phyloP scores from a whole-genome alignment of 2,329 filamentous ascomycete species.

The Calonectria fujianensis region DNA sequence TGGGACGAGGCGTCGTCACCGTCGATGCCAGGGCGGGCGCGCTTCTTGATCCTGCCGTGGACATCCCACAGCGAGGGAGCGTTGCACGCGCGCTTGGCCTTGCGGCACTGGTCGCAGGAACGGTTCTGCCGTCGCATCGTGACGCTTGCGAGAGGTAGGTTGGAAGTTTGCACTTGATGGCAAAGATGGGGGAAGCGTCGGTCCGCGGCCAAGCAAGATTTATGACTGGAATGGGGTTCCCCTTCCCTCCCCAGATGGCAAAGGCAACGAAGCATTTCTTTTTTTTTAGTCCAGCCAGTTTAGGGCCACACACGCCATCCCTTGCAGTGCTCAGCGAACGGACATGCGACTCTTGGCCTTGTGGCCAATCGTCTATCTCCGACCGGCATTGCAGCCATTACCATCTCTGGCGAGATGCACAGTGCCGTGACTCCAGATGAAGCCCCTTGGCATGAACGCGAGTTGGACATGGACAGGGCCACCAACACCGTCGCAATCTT shows the following conservation, averaged over 20 bases:
- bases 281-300: conserved; percentile 20
- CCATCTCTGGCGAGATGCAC: conserved; percentile 13
- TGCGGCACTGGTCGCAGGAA: conserved; percentile 55
- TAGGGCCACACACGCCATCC: conserved; percentile 20
- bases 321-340: conserved; percentile 13
- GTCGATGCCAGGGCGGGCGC: conserved; percentile 44
- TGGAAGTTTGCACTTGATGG: conserved; percentile 9
- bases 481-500: conserved; percentile 10
- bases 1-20: conserved; percentile 21
- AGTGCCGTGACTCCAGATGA: conserved; percentile 2
- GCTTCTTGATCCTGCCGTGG: conserved; percentile 48
- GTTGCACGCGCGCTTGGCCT: conserved; percentile 55
- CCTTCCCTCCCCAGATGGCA: conserved; percentile 12
- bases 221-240: conserved; percentile 17
- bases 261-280: conserved; percentile 11
- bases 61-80: conserved; percentile 54
- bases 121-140: conserved; percentile 54
- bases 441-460: conserved; percentile 7
- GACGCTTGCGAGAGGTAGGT: conserved; percentile 16
- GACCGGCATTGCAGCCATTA: background rate
- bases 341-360: background rate
- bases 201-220: conserved; percentile 19
- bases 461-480: conserved; percentile 18
- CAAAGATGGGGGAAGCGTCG: conserved; percentile 18
- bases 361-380: conserved; percentile 15